These are phyloP conservation scores for Picea sitchensis DNA, from an alignment of 75 land plant species.

Conservation along the genomic window DNA sequence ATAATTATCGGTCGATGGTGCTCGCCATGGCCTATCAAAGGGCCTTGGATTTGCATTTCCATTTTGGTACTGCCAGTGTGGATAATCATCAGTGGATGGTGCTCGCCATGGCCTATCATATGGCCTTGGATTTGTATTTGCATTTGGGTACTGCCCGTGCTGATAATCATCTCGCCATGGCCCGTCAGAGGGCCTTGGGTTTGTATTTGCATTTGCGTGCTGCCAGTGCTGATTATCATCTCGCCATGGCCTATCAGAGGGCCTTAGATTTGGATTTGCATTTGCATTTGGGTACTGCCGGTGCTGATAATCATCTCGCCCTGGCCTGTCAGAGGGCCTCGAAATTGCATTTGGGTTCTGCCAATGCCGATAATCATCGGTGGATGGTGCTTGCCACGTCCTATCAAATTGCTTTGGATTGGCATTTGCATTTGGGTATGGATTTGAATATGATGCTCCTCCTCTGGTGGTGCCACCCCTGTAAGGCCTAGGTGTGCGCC, in stretches of 20 bases:
- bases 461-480: background rate
- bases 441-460: background rate
- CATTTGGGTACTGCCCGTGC: background rate
- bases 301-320: no score
- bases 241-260: no score
- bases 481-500: background rate
- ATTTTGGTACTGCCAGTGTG: constrained; percentile 31
- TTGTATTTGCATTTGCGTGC: background rate
- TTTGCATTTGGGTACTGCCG: background rate
- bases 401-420: constrained; percentile 7
- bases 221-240: no score
- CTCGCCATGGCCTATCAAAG: constrained; percentile 6
- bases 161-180: no score
- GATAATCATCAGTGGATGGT: constrained; percentile 30
- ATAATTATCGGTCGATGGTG: constrained; percentile 28
- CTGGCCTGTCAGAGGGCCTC: no score
- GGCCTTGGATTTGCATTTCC: background rate
- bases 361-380: constrained; percentile 50
- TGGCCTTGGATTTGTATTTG: background rate
- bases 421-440: background rate
- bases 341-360: constrained; percentile 13
- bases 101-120: background rate
- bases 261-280: no score
- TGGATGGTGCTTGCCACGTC: constrained; percentile 4
- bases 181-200: no score